Base-by-base conservation (phyloP, 176 grass and related monocot species). In the Aegilops tauschii region DNA sequence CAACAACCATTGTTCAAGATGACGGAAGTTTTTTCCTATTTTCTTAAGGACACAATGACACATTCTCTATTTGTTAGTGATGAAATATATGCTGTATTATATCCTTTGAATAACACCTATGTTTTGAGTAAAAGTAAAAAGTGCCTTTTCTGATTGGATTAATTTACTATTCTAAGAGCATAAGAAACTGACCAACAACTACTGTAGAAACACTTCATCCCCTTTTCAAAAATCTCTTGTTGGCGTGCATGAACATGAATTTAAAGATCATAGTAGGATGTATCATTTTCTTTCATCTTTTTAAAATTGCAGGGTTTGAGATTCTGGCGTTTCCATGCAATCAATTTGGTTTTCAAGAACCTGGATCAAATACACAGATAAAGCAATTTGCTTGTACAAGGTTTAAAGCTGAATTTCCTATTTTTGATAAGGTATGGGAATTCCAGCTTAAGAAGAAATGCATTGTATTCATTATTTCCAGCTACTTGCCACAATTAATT, bases 351-450 rank as follows among this genome's bases (percentile, higher is more conserved):
- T 91, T 87, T 62, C 97, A 99, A 90, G 97, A 99, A 85, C 97
- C 97, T 85, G 97, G 94, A 83, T 93, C 94, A 39, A 99, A 99
- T 78, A 47, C 90, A 20, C 94, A 99, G 79, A 99, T 99, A 80
- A 99, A 99, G 39, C 92, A 99, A 62, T 99, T 99, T 87, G 97
- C 97, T 40, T 99, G 97, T 80, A 99, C 97, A 81, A 96, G 97
- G 81, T 99, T 94, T 67, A 99, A 99, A 96, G 94, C 97, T 80
- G 97, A 96, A 88, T 99, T 96, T 81, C 97, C 97, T 69, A 99
- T 99, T 84, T 99, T 96, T 77, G 92, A 99, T 84, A 99, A 96
- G 97, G 97, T 96, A 92, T 88, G 18, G 1, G 78, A 86, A 32
- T n/a, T 76, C 20, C 10, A 78, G 6, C 23, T 79, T 71, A 37